Base-by-base conservation (phyloP, 371 early-diverging fungal genomes). In the Mortierella sp. region DNA sequence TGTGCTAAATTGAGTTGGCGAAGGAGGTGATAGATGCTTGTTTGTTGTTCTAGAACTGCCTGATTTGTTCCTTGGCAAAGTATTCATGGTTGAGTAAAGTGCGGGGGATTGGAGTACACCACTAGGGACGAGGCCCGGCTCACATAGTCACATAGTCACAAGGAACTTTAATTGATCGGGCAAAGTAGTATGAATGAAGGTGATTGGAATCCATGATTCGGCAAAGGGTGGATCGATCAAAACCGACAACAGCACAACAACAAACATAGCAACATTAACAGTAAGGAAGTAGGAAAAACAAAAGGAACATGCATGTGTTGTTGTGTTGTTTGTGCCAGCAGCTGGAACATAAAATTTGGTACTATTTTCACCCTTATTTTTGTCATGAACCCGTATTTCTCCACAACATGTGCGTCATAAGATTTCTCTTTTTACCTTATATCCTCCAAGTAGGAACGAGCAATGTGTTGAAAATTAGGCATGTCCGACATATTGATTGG, bases 371-470 rank as follows among this genome's bases (percentile, higher is more conserved):
- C 26, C 26, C 37, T 59, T 37, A 10, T 49, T 64, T 51, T 28
- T 6, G 29, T n/a, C 3, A 23, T 28, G 31, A 47, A 31, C 34
- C 66, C 67, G 62, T 49, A 40, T 72, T 72, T 72, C 67, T 72
- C 72, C 61, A 66, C 67, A 64, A 71, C 35, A 35, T 35, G 35
- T 3, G 35, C 3, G 6, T 42, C 15, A 23, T 49, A n/a, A 9
- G 1, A 23, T 23, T 26, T 51, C 9, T 51, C 26, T 26, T 22
- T 28, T 51, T 72, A 78, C 78, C 78, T 78, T 12, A 88, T 82
- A 60, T 88, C 86, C 49, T 88, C 85, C 29, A 75, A 76, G 56
- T 84, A 87, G 22, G 78, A 75, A 43, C 83, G 80, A 67, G 84
- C 68, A 61, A 88, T 83, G 31, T 72, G 70, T 56, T 71, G 66